A percentile compares a stretch with the other conserved stretches of the same genome.
Evolutionary conservation across 768 basidiomycete species (phyloP).

Genomic region (Saitozyma sp.): DNA sequence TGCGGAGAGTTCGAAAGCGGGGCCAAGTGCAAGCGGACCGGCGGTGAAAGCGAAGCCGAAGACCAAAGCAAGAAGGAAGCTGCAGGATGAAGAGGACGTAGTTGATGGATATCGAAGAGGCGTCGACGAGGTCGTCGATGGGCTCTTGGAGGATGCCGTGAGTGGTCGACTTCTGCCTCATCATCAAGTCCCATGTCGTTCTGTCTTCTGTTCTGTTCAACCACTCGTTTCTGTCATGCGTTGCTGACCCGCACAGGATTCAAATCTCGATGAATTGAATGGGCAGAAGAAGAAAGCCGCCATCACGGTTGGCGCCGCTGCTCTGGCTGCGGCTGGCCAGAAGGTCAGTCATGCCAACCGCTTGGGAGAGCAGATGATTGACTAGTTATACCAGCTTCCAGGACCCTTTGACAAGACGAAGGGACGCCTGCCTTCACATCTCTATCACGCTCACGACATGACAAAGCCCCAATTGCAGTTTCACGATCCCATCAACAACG

Average conservation of each 20-base stretch:
- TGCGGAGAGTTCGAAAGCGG: background rate
- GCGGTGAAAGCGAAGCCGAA: constrained; percentile 7
- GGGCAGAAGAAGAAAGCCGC: constrained; percentile 63
- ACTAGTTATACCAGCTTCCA: constrained; percentile 23
- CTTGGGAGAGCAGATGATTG: constrained; percentile 12
- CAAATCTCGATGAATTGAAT: constrained; percentile 72
- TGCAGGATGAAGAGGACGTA: constrained; percentile 74
- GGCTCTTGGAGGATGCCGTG: constrained; percentile 78
- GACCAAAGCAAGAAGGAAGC: constrained; percentile 49
- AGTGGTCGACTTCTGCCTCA: constrained; percentile 36
- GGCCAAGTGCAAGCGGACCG: background rate
- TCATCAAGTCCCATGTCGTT: background rate
- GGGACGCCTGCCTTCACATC: constrained; percentile 50
- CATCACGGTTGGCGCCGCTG: constrained; percentile 26
- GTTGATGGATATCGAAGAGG: constrained; percentile 75
- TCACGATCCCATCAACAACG: constrained; percentile 63
- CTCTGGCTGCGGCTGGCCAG: constrained; percentile 21
- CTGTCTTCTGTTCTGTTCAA: background rate
- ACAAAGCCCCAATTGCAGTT: constrained; percentile 81
- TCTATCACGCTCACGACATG: constrained; percentile 59
- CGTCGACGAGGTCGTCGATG: constrained; percentile 82
- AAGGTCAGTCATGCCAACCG: constrained; percentile 49
- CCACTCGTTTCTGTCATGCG: background rate
- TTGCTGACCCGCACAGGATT: constrained; percentile 60
- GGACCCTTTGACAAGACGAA: constrained; percentile 26